Conservation (phyloP, 176 grass and related monocot genomes). For the Rhipidocladum racemiflorum region DNA sequence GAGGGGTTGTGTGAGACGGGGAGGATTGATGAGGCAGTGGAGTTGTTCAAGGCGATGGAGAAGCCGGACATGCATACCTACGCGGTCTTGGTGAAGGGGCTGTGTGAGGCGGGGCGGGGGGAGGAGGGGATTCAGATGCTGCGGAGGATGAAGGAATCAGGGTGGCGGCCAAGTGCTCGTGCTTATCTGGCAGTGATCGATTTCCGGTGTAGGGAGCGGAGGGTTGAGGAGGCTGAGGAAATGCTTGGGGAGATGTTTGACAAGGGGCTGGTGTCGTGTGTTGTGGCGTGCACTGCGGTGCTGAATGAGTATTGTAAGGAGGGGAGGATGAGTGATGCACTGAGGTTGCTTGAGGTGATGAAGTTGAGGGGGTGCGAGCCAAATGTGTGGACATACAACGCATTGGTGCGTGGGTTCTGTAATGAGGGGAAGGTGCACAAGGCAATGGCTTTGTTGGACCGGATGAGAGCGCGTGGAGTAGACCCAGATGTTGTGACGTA, state of each 20-base stretch:
- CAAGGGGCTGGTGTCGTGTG: conserved; percentile 20
- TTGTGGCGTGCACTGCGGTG: conserved; percentile 34
- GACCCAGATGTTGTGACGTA: conserved; percentile 47
- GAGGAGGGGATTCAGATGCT: conserved; percentile 43
- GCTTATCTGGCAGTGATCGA: conserved; percentile 33
- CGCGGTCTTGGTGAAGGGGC: conserved; percentile 38
- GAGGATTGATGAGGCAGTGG: conserved; percentile 36
- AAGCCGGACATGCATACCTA: conserved; percentile 16
- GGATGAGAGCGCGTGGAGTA: conserved; percentile 36
- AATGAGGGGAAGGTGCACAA: conserved; percentile 44
- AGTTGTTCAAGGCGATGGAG: conserved; percentile 37
- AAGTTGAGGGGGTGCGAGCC: conserved; percentile 42
- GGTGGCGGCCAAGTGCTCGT: conserved; percentile 31
- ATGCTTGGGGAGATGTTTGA: conserved; percentile 48
- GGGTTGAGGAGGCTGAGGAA: conserved; percentile 34
- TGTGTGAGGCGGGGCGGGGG: conserved; percentile 32
- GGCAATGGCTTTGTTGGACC: conserved; percentile 44
- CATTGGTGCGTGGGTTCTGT: conserved; percentile 43
- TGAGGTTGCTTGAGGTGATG: conserved; percentile 41
- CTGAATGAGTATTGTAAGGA: conserved; percentile 34
- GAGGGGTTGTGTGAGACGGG: conserved; percentile 34
- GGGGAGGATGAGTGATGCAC: conserved; percentile 25
- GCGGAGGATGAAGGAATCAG: conserved; percentile 30
- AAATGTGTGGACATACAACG: conserved; percentile 58
- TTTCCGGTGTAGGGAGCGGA: conserved; percentile 30